Evolutionary conservation across 148 eudicot species (phyloP).

Genomic region (Fallopia convolvulus): DNA sequence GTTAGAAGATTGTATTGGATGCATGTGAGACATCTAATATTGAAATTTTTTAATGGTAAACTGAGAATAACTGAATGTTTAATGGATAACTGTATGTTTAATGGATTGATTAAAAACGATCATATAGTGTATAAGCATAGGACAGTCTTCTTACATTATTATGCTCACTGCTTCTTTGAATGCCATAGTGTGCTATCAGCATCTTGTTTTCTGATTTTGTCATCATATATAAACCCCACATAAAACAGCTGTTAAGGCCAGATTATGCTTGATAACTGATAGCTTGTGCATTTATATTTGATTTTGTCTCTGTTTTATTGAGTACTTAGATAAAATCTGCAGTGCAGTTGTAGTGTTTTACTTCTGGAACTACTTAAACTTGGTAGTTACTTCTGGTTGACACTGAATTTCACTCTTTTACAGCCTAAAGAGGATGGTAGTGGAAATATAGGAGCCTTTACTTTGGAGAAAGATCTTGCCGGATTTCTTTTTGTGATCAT

Average conservation of each 20-base stretch:
- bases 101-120: too few species aligned
- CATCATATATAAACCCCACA: too few species aligned
- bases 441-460: slow-evolving; percentile 52
- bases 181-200: neutral
- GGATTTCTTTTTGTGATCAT: slow-evolving; percentile 75
- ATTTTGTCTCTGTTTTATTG: neutral
- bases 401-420: slow-evolving; percentile 12
- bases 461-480: slow-evolving; percentile 34
- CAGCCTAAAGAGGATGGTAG: slow-evolving; percentile 57
- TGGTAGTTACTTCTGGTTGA: neutral
- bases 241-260: too few species aligned
- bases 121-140: too few species aligned
- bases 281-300: neutral
- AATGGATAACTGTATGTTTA: neutral
- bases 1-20: too few species aligned
- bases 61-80: neutral
- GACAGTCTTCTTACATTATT: neutral
- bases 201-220: too few species aligned
- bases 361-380: neutral
- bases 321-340: neutral
- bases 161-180: neutral
- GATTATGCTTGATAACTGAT: too few species aligned
- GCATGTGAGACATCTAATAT: too few species aligned
- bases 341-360: neutral
- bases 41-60: neutral